Evolutionary conservation across 306 rosid species (phyloP).

Genomic region (Quercus variabilis): DNA sequence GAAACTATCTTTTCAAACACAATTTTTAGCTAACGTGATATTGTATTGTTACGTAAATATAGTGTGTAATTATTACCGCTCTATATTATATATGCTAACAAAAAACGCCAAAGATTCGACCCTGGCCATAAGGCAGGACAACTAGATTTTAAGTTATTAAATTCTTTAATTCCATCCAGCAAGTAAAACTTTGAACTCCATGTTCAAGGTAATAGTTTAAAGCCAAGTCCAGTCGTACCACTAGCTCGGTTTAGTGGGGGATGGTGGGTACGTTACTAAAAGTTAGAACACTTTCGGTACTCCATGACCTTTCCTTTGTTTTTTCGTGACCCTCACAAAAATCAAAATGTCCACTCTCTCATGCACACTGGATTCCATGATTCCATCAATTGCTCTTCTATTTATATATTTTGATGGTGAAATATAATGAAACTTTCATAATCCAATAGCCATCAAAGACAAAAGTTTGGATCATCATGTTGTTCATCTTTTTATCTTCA

Average conservation of each 20-base stretch:
- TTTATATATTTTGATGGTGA: no score
- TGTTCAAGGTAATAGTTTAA: not conserved
- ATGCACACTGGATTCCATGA: constrained; percentile 36
- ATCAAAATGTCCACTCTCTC: constrained; percentile 11
- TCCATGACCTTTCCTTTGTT: constrained; percentile 8
- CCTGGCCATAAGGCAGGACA: not conserved
- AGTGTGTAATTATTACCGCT: no score
- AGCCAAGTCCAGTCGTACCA: constrained; percentile 2
- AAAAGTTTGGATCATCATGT: no score
- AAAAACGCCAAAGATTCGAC: not conserved
- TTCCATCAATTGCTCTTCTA: not conserved
- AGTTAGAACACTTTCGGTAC: constrained; percentile 8
- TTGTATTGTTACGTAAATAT: no score
- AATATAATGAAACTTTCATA: no score
- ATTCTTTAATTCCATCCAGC: not conserved
- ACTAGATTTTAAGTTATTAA: not conserved
- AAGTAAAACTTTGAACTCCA: not conserved
- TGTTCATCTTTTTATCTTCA: no score
- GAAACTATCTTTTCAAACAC: no score
- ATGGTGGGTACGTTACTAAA: constrained; percentile 26
- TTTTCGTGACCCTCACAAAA: not conserved
- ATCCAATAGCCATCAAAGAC: no score
- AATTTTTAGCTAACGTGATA: no score
- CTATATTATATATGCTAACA: no score
- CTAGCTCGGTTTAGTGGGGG: constrained; percentile 22